A percentile compares a stretch with the other conserved stretches of the same genome.
Evolutionary conservation across 2,329 filamentous ascomycete genomes (phyloP).

Genomic region (Exophiala alcalophila): DNA sequence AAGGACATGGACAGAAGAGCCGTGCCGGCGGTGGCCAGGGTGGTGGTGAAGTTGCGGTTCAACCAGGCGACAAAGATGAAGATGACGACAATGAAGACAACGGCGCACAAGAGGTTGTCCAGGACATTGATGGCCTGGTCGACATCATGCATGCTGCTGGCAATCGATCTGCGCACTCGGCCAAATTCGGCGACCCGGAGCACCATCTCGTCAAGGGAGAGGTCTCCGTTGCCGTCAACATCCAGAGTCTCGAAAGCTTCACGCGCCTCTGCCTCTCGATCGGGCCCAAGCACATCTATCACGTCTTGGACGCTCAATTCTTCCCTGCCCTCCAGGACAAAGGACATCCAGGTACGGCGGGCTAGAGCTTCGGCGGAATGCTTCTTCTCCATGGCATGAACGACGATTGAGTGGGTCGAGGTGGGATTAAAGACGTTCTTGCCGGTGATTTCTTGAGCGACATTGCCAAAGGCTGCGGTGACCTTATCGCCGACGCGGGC

Average conservation of each 20-base stretch:
- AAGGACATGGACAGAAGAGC: conserved; percentile 94
- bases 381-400: conserved; percentile 82
- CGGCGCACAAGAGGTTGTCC: conserved; percentile 76
- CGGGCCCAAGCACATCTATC: conserved; percentile 76
- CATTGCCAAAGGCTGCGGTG: conserved; percentile 86
- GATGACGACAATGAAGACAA: conserved; percentile 76
- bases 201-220: conserved; percentile 93
- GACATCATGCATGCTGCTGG: conserved; percentile 94
- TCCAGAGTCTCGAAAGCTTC: conserved; percentile 81
- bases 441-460: conserved; percentile 91
- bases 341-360: conserved; percentile 96
- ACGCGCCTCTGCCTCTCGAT: conserved; percentile 72
- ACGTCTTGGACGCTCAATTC: conserved; percentile 77
- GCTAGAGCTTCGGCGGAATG: conserved; percentile 85
- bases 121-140: conserved; percentile 90
- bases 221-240: conserved; percentile 85
- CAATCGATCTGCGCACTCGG: conserved; percentile 81
- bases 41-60: conserved; percentile 78
- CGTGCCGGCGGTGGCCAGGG: conserved; percentile 84
- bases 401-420: conserved; percentile 82
- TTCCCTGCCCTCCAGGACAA: conserved; percentile 85
- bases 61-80: conserved; percentile 91
- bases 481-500: conserved; percentile 88
- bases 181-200: conserved; percentile 80
- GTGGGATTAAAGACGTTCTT: conserved; percentile 94